A percentile compares a stretch with the other conserved stretches of the same genome.
phyloP scores from a whole-genome alignment of 225 moss, liverwort and hornwort genomes.

The Bryum argenteum region DNA sequence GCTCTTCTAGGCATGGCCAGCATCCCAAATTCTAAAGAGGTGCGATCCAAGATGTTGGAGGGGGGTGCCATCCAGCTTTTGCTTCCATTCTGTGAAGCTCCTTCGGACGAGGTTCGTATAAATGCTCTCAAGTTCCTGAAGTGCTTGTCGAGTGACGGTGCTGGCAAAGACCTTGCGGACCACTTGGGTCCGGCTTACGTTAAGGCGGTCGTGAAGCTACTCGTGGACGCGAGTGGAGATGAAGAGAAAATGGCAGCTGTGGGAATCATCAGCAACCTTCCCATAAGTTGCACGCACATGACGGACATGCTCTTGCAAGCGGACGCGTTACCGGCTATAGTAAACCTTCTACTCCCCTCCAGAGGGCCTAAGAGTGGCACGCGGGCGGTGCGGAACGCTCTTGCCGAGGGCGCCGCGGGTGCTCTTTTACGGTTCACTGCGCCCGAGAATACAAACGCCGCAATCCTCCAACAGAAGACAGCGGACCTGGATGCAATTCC shows the following conservation, averaged over 20 bases:
- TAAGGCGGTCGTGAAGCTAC: conserved; percentile 66
- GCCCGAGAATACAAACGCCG: conserved; percentile 45
- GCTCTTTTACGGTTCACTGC: conserved; percentile 83
- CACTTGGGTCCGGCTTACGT: conserved; percentile 67
- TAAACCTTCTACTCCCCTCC: conserved; percentile 52
- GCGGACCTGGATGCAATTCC: conserved; percentile 80
- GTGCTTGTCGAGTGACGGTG: conserved; percentile 82
- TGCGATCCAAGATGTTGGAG: conserved; percentile 70
- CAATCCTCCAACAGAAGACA: conserved; percentile 53
- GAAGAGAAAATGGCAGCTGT: conserved; percentile 83
- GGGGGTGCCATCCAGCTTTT: conserved; percentile 86
- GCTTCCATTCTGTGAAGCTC: conserved; percentile 81
- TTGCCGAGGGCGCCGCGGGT: conserved; percentile 67
- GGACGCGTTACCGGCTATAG: conserved; percentile 70
- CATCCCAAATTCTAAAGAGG: conserved; percentile 57
- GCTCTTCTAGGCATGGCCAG: conserved; percentile 88
- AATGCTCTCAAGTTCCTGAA: conserved; percentile 77
- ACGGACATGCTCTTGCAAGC: conserved; percentile 77
- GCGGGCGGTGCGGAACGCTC: conserved; percentile 55
- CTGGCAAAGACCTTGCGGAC: conserved; percentile 80
- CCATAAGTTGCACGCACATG: conserved; percentile 48
- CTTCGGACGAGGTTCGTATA: conserved; percentile 66
- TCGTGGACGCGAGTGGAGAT: conserved; percentile 54
- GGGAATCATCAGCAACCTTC: conserved; percentile 88
- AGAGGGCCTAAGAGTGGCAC: conserved; percentile 58